These are phyloP conservation scores for Haplosporangium sp. DNA, from an alignment of 371 early-diverging fungal genomes.

Conservation along the genomic window DNA sequence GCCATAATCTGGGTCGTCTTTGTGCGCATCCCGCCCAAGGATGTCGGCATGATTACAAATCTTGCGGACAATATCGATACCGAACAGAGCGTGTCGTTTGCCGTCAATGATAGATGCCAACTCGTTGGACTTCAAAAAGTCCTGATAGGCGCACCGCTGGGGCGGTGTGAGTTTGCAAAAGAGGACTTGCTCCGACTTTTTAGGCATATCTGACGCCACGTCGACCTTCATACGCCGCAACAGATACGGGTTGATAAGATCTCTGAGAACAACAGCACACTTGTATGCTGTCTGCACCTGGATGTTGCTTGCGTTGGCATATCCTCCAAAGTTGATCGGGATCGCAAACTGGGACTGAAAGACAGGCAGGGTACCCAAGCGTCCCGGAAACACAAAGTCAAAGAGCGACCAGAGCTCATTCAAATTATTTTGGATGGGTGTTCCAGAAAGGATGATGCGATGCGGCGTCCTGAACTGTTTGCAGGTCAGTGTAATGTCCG, in stretches of 20 bases:
- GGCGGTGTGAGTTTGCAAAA: conserved; percentile 89
- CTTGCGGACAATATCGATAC: conserved; percentile 96
- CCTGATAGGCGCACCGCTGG: conserved; percentile 84
- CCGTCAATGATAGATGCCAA: conserved; percentile 86
- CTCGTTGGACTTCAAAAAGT: conserved; percentile 78
- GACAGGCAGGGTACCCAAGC: conserved; percentile 94
- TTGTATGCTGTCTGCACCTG: conserved; percentile 95
- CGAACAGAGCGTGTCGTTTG: conserved; percentile 84
- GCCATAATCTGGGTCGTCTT: conserved; percentile 71
- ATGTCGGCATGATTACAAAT: conserved; percentile 98
- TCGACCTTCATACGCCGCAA: conserved; percentile 94
- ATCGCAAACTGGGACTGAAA: conserved; percentile 93
- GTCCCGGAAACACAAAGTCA: conserved; percentile 96
- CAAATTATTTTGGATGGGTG: conserved; percentile 98
- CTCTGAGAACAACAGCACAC: conserved; percentile 90
- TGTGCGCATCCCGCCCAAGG: conserved; percentile 49
- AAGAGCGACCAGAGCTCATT: conserved; percentile 97
- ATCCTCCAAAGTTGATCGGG: conserved; percentile 93
- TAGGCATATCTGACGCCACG: conserved; percentile 91
- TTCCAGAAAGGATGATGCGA: conserved; percentile 94
- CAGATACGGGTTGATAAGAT: conserved; percentile 94
- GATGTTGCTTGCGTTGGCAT: conserved; percentile 87
- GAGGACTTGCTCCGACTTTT: conserved; percentile 92
- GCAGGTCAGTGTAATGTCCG: conserved; percentile 87
- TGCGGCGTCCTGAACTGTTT: conserved; percentile 90